Evolutionary conservation across 768 basidiomycete genomes (phyloP).

Genomic region (Kwoniella newhampshirensis): DNA sequence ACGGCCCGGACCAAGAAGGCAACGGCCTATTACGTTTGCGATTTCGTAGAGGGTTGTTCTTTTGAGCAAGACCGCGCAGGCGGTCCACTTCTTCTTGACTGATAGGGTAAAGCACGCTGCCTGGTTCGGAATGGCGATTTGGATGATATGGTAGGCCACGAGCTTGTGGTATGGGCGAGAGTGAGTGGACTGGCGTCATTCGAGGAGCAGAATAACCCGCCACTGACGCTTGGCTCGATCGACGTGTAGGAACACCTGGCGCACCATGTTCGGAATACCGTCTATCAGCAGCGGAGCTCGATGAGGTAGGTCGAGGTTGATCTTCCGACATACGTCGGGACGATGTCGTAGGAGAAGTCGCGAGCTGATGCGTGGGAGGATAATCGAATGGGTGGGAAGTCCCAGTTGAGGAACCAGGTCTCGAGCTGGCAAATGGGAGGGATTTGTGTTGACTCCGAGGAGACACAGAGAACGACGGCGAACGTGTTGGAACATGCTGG

Average conservation of each 20-base stretch:
- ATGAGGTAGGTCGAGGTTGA: slow-evolving; percentile 28
- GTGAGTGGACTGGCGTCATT: slow-evolving; percentile 22
- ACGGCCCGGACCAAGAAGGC: slow-evolving; percentile 42
- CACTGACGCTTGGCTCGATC: slow-evolving; percentile 14
- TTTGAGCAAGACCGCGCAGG: slow-evolving; percentile 11
- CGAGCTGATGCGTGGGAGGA: slow-evolving; percentile 4
- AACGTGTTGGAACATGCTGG: slow-evolving; percentile 28
- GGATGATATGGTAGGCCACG: slow-evolving; percentile 32
- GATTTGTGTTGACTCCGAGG: slow-evolving; percentile 31
- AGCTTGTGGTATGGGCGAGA: slow-evolving; percentile 24
- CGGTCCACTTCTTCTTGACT: slow-evolving; percentile 29
- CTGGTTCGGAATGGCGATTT: slow-evolving; percentile 22
- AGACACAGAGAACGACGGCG: slow-evolving; percentile 44
- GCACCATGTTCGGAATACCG: slow-evolving; percentile 5
- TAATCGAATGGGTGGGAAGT: slow-evolving; percentile 18
- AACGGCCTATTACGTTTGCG: slow-evolving; percentile 21
- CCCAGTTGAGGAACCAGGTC: slow-evolving; percentile 16
- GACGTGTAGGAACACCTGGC: slow-evolving; percentile 6
- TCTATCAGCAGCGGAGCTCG: slow-evolving; percentile 18
- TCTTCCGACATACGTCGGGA: slow-evolving; percentile 18
- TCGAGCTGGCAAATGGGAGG: slow-evolving; percentile 11
- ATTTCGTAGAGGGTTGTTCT: slow-evolving; percentile 43
- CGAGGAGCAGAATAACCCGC: slow-evolving; percentile 15
- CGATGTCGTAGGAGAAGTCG: slow-evolving; percentile 8
- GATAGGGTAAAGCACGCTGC: slow-evolving; percentile 30